These are phyloP conservation scores for Geotrichum armillariae DNA, from an alignment of 1,139 yeast species.

Conservation along the genomic window DNA sequence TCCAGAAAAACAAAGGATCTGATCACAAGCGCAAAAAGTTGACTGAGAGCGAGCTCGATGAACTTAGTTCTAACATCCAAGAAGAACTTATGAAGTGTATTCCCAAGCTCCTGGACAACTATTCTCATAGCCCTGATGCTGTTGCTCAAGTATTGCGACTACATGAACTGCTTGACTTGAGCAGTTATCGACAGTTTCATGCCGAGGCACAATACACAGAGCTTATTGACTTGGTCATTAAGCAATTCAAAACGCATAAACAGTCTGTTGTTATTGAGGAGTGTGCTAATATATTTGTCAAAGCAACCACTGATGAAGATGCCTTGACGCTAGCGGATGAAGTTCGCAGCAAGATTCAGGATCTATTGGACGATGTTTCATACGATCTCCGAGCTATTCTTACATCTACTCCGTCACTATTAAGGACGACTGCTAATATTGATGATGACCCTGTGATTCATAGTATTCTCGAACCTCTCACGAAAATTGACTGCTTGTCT, in stretches of 20 bases:
- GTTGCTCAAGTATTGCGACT: conserved; percentile 31
- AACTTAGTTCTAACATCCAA: conserved; percentile 26
- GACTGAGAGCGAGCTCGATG: conserved; percentile 23
- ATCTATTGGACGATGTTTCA: conserved; percentile 27
- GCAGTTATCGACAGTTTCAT: conserved; percentile 31
- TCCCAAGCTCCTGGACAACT: conserved; percentile 33
- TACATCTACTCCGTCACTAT: conserved; percentile 2
- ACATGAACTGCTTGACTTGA: conserved; percentile 32
- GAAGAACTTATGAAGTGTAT: conserved; percentile 28
- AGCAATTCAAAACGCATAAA: conserved; percentile 29
- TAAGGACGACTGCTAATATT: neutral
- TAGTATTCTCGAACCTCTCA: conserved; percentile 23
- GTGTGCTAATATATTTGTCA: conserved; percentile 28
- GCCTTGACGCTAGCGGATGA: conserved; percentile 24
- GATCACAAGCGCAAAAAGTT: conserved; percentile 20
- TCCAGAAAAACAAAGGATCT: conserved; percentile 20
- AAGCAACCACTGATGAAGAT: conserved; percentile 24
- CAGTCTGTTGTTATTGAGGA: conserved; percentile 25
- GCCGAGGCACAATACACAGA: conserved; percentile 30
- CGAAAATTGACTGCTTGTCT: conserved; percentile 25
- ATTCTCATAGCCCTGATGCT: conserved; percentile 32
- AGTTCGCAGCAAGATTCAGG: conserved; percentile 22
- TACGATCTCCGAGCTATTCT: conserved; percentile 24
- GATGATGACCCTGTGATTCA: conserved; percentile 20
- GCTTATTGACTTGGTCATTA: conserved; percentile 28